Evolutionary conservation across 176 grass and related monocot species (phyloP), one percentile per base, ranked within the genome.

Genomic region (Echinochloa phyllopogon): DNA sequence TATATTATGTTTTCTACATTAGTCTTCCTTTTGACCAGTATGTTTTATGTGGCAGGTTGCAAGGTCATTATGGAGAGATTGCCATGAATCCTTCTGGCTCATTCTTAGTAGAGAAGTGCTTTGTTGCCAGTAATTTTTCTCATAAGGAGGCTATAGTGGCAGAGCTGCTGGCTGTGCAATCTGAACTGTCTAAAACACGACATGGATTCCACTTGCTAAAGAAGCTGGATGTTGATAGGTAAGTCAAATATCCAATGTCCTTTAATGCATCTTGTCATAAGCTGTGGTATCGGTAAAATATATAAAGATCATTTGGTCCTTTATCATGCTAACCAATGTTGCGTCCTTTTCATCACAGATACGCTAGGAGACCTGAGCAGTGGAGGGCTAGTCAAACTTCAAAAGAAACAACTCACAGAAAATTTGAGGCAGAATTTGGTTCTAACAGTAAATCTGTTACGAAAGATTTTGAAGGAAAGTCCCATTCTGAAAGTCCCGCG

Each of bases 181-280:
- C 73, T 72, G 85, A 95, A 51, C 81, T 98, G 14, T 90, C 87
- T 43, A 94, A 87, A 85, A 89, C 89, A 72, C 93, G 83, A 77
- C 96, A 98, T 39, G 96, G 93, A 2, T 88, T 91, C 81, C 91
- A 98, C 87, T 82, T 98, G 80, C 85, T 95, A 79, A 98, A 81
- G 74, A 98, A 98, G 81, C 87, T 98, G 80, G 93, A 98, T 91
- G 86, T 98, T 58, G 96, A 95, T 72, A 92, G 91, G 96, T 94
- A 81, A 72, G 56, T 63, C 39, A 70, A 23, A 47, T 62, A 58
- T 90, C 41, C 8, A 27, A 72, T 58, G 67, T n/a, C 33, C 5
- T 53, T 5, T 4, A 33, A 6, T 65, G 24, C 23, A 50, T 39
- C 53, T 88, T 17, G 3, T 5, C 25, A 67, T 80, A 21, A 12